Percentiles rank a stretch among this genome's conserved stretches.
These are phyloP conservation scores for Leccinum pallidistipes DNA, from an alignment of 1,284 basidiomycete genomes.

Conservation along the genomic window DNA sequence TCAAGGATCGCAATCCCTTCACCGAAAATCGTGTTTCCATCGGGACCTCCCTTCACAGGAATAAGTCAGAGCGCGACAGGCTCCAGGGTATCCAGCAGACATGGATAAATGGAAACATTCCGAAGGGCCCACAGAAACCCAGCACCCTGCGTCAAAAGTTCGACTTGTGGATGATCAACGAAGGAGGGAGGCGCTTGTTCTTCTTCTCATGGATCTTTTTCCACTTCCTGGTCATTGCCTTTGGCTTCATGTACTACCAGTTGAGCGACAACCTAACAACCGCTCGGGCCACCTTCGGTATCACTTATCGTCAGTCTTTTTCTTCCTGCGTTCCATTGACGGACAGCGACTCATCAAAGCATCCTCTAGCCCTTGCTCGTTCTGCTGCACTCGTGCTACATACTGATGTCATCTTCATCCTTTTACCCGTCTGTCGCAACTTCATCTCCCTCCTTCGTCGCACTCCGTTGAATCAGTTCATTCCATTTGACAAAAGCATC, in stretches of 20 bases:
- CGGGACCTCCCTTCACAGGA: slow-evolving; percentile 57
- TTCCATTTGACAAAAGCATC: slow-evolving; percentile 90
- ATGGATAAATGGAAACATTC: slow-evolving; percentile 35
- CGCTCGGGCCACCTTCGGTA: slow-evolving; percentile 68
- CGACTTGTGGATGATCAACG: slow-evolving; percentile 87
- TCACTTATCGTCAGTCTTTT: slow-evolving; percentile 66
- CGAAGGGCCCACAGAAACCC: slow-evolving; percentile 34
- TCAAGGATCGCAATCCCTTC: slow-evolving; percentile 59
- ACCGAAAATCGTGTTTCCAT: slow-evolving; percentile 48
- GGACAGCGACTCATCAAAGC: background rate
- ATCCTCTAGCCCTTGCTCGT: slow-evolving; percentile 68
- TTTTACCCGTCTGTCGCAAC: slow-evolving; percentile 89
- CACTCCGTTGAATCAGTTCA: slow-evolving; percentile 78
- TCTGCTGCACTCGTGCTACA: slow-evolving; percentile 84
- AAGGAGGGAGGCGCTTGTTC: slow-evolving; percentile 76
- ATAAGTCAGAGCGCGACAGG: slow-evolving; percentile 75
- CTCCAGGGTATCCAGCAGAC: slow-evolving; percentile 77
- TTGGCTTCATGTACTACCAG: slow-evolving; percentile 77
- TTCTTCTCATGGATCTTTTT: slow-evolving; percentile 77
- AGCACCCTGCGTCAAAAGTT: slow-evolving; percentile 46
- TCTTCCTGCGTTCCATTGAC: background rate
- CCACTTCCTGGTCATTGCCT: slow-evolving; percentile 68
- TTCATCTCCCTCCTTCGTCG: slow-evolving; percentile 84
- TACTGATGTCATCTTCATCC: slow-evolving; percentile 86
- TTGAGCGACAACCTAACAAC: slow-evolving; percentile 73